phyloP scores from a whole-genome alignment of 2,329 filamentous ascomycete species.

The Cucurbitaria berberidis region DNA sequence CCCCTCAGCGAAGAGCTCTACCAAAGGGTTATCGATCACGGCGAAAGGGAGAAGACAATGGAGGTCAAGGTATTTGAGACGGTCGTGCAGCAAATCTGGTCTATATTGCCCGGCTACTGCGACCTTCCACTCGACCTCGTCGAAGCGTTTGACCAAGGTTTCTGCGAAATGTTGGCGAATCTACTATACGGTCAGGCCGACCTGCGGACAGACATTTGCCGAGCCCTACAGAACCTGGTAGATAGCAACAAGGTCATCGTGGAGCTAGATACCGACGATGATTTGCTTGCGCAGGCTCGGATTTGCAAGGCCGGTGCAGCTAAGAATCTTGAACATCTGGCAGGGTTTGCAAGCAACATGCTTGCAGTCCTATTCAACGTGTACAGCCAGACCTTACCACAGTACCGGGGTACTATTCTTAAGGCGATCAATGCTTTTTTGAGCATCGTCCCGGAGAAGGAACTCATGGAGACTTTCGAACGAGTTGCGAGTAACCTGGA shows the following conservation, averaged over 20 bases:
- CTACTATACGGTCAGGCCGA: constrained; percentile 91
- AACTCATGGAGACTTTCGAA: constrained; percentile 15
- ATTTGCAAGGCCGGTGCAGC: constrained; percentile 76
- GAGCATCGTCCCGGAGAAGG: constrained; percentile 76
- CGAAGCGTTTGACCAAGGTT: constrained; percentile 79
- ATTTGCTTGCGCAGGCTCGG: constrained; percentile 77
- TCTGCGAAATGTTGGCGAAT: constrained; percentile 90
- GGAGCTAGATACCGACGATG: constrained; percentile 70
- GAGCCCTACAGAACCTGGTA: constrained; percentile 81
- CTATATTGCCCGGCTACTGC: constrained; percentile 90
- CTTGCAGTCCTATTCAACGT: constrained; percentile 98
- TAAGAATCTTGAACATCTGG: constrained; percentile 82
- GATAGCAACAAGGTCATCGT: constrained; percentile 89
- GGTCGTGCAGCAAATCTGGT: constrained; percentile 94
- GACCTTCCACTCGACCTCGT: constrained; percentile 79
- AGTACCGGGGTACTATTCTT: constrained; percentile 87
- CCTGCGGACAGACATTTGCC: constrained; percentile 84
- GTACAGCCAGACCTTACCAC: constrained; percentile 93
- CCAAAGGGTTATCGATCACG: constrained; percentile 84
- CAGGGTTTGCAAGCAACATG: constrained; percentile 82
- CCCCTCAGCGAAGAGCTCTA: constrained; percentile 90
- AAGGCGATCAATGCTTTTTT: constrained; percentile 95
- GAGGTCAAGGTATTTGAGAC: constrained; percentile 98
- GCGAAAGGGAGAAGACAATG: constrained; percentile 84
- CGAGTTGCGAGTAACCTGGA: constrained; percentile 25